phyloP scores from a whole-genome alignment of 768 basidiomycete genomes.

The Solioccasus polychromus region DNA sequence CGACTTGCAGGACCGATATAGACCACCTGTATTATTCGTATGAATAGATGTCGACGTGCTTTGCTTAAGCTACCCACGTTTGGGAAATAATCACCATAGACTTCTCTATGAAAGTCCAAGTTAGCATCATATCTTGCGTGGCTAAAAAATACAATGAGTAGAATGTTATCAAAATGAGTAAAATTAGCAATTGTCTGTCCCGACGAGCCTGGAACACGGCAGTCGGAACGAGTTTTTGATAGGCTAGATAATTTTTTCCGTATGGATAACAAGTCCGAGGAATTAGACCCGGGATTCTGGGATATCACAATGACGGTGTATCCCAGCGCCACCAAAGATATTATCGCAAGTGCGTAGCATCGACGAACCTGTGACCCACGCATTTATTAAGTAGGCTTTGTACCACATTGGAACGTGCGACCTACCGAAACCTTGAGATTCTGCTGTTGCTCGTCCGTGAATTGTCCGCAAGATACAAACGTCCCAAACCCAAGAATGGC shows the following conservation, averaged over 20 bases:
- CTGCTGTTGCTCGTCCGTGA: neutral
- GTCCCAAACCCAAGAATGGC: slow-evolving; percentile 10
- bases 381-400: neutral
- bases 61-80: slow-evolving; percentile 34
- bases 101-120: slow-evolving; percentile 44
- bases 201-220: slow-evolving; percentile 19
- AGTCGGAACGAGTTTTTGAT: slow-evolving; percentile 5
- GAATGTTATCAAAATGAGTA: slow-evolving; percentile 39
- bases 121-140: slow-evolving; percentile 47
- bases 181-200: slow-evolving; percentile 24
- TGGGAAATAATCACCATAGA: slow-evolving; percentile 48
- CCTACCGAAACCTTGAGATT: slow-evolving; percentile 15
- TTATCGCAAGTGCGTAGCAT: neutral
- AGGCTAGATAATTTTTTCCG: neutral
- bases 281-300: neutral
- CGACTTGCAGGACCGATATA: slow-evolving; percentile 47
- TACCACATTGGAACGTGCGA: neutral
- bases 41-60: neutral
- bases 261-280: slow-evolving; percentile 1
- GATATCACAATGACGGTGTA: slow-evolving; percentile 1
- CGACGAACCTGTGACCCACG: slow-evolving; percentile 4
- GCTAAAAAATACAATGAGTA: slow-evolving; percentile 50
- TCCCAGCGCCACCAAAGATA: slow-evolving; percentile 3
- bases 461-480: neutral
- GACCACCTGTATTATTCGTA: slow-evolving; percentile 34